These are phyloP conservation scores for Dryas alaskensis DNA, from an alignment of 306 rosid genomes.

Conservation along the genomic window DNA sequence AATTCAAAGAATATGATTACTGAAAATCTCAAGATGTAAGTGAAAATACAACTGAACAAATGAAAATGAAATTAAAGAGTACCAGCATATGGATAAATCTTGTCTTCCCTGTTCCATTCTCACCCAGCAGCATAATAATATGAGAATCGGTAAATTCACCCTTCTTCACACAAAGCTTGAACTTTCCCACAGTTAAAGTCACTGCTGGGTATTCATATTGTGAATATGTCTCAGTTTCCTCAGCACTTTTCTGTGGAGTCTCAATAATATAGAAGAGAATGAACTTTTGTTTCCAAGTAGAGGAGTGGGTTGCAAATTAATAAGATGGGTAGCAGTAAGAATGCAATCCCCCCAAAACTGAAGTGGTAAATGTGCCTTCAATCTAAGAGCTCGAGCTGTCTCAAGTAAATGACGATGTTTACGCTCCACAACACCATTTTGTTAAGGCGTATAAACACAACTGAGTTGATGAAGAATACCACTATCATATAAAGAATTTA, in stretches of 20 bases:
- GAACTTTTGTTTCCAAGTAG: too few relatives aligned
- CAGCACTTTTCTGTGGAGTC: slow-evolving; percentile 88
- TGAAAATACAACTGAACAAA: neutral
- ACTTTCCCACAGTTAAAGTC: slow-evolving; percentile 83
- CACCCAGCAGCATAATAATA: slow-evolving; percentile 94
- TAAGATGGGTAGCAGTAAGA: too few relatives aligned
- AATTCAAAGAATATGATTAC: slow-evolving; percentile 10
- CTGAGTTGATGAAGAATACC: too few relatives aligned
- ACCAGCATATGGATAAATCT: slow-evolving; percentile 99
- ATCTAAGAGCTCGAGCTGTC: too few relatives aligned
- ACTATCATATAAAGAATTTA: too few relatives aligned
- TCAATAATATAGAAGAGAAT: slow-evolving; percentile 70
- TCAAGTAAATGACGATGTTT: too few relatives aligned
- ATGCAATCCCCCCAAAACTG: too few relatives aligned
- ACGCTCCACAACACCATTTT: too few relatives aligned
- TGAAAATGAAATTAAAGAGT: slow-evolving; percentile 20
- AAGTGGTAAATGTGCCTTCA: too few relatives aligned
- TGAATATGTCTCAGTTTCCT: slow-evolving; percentile 86
- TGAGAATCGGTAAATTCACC: slow-evolving; percentile 97
- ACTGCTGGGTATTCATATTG: slow-evolving; percentile 85
- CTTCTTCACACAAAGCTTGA: slow-evolving; percentile 70
- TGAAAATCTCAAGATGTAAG: neutral
- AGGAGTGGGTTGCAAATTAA: too few relatives aligned
- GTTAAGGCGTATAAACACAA: too few relatives aligned
- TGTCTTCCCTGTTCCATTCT: slow-evolving; percentile 96